These are phyloP conservation scores for Cercospora janseana DNA, from an alignment of 2,329 filamentous ascomycete genomes.

Conservation along the genomic window DNA sequence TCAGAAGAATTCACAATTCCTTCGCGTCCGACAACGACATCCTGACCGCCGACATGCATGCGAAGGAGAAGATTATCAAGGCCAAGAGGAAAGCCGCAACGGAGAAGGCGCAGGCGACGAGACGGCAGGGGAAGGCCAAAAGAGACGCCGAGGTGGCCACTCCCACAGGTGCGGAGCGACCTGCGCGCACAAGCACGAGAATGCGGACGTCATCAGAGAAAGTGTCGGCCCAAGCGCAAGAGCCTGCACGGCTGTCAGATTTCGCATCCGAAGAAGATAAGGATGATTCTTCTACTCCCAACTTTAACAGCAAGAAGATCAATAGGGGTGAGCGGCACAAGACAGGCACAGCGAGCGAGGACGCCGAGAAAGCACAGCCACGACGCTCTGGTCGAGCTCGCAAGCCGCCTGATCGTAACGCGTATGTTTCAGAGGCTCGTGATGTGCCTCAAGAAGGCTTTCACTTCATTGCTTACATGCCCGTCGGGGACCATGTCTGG, in stretches of 20 bases:
- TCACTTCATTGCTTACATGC: slow-evolving; percentile 89
- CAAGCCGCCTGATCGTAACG: slow-evolving; percentile 20
- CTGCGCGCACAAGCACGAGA: neutral
- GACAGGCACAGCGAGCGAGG: neutral
- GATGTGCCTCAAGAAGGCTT: slow-evolving; percentile 62
- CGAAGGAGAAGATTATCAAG: slow-evolving; percentile 54
- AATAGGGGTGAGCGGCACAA: neutral
- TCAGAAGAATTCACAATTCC: slow-evolving; percentile 82
- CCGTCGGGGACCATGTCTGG: slow-evolving; percentile 72
- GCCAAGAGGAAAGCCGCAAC: slow-evolving; percentile 35
- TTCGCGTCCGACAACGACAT: slow-evolving; percentile 80
- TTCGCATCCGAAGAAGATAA: slow-evolving; percentile 14
- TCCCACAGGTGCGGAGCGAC: neutral
- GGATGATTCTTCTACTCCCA: slow-evolving; percentile 12
- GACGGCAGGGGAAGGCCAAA: slow-evolving; percentile 31
- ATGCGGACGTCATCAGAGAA: slow-evolving; percentile 4
- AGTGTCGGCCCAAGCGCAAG: neutral
- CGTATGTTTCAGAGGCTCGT: slow-evolving; percentile 45
- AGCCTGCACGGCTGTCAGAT: slow-evolving; percentile 4
- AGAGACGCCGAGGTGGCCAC: slow-evolving; percentile 12
- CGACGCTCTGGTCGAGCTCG: slow-evolving; percentile 31
- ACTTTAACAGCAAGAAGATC: neutral
- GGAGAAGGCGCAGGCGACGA: slow-evolving; percentile 33
- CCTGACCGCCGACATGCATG: slow-evolving; percentile 65
- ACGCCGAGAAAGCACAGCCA: slow-evolving; percentile 11